Percentiles rank a stretch among this genome's conserved stretches.
phyloP scores from a whole-genome alignment of 148 eudicot species.

The Pharnaceum exiguum region DNA sequence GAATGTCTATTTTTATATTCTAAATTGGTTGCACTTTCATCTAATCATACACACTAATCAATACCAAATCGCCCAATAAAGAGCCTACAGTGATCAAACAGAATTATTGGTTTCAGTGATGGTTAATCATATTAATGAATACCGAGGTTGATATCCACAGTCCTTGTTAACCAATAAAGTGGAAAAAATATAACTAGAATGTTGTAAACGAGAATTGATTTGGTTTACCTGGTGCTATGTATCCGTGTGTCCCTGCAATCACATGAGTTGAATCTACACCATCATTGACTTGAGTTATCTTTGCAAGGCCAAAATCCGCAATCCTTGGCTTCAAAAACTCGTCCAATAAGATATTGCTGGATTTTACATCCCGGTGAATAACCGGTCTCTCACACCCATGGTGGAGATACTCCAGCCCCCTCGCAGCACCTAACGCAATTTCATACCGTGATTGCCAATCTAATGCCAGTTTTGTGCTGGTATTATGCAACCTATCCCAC shows the following conservation, averaged over 20 bases:
- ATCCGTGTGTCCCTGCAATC: conserved; percentile 83
- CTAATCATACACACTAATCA: too few relatives aligned
- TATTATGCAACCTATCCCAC: conserved; percentile 69
- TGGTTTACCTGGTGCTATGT: conserved; percentile 88
- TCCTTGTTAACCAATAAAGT: too few relatives aligned
- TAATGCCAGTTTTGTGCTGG: conserved; percentile 36
- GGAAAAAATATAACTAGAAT: too few relatives aligned
- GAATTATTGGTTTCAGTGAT: too few relatives aligned
- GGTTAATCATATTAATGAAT: too few relatives aligned
- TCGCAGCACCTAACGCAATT: conserved; percentile 79
- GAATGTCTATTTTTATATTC: too few relatives aligned
- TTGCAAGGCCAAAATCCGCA: conserved; percentile 95
- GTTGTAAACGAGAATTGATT: not conserved
- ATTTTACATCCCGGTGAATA: conserved; percentile 89
- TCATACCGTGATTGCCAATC: conserved; percentile 83
- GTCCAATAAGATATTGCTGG: conserved; percentile 84
- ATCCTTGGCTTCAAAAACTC: conserved; percentile 76
- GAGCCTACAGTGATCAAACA: too few relatives aligned
- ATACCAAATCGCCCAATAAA: not conserved
- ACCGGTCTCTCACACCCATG: conserved; percentile 77
- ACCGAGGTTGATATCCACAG: too few relatives aligned
- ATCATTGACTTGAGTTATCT: conserved; percentile 48
- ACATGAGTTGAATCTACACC: conserved; percentile 54
- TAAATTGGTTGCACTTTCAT: too few relatives aligned
- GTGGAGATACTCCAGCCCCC: conserved; percentile 84